Base-by-base conservation (phyloP, 1,139 yeast genomes). In the Suhomyces wounanorum region DNA sequence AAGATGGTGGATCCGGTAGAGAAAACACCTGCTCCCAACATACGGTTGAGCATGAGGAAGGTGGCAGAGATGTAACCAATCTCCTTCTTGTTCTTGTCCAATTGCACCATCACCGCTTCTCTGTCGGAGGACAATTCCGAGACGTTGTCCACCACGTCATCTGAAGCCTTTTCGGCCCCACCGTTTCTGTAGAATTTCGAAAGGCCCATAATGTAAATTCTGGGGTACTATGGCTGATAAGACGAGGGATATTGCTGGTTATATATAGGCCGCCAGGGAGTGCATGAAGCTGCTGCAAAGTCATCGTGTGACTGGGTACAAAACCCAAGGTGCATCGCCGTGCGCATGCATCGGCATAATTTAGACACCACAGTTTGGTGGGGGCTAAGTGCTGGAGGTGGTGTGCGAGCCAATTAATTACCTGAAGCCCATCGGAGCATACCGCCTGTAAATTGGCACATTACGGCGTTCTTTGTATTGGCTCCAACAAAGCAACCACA, bases 1-100 rank as follows among this genome's bases (percentile, higher is more conserved):
- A 78, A 87, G 54, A 89, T 87, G 17, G 89, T 83, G n/a, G 94
- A 83, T 3, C 95, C 90, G 4, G 92, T 87, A 40, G 94, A 85
- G 66, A 89, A 89, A 48, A 89, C 87, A 65, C 96, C 96, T 9
- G 96, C 89, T 57, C 96, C 96, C 58, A 89, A 78, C 85, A 88
- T 88, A 66, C 96, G 77, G 66, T 89, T 89, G 61, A 88, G 76
- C 66, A 87, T 84, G 49, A 89, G 72, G 61, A 85, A 85, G 26
- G 84, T 77, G 45, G 90, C 88, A 2, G 90, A 84, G n/a, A 81
- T 52, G 36, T 80, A 66, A n/a, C 94, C 92, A 48, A 87, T 77
- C 52, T 78, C 78, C 63, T 81, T 81, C 49, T 70, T 72, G 62
- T 83, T 83, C 56, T 74, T 70, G 59, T 82, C 86, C 40, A 79